Evolutionary conservation across 2,329 filamentous ascomycete species (phyloP).

Genomic region (Apiospora rasikravindrae): DNA sequence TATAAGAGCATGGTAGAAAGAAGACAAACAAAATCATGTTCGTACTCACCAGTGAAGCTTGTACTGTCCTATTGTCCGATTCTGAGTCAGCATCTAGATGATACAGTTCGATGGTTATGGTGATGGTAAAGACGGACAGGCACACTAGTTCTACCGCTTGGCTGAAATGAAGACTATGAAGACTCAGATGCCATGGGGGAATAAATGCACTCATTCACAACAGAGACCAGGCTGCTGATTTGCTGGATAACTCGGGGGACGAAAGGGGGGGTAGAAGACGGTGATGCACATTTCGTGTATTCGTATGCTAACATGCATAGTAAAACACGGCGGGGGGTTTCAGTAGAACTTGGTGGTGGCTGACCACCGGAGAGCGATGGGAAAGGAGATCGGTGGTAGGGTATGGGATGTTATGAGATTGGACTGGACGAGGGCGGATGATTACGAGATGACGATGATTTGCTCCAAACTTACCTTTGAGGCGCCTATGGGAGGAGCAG

Average conservation of each 20-base stretch:
- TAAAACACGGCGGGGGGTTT: conserved; percentile 6
- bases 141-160: neutral
- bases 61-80: conserved; percentile 34
- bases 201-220: conserved; percentile 4
- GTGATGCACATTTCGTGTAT: conserved; percentile 12
- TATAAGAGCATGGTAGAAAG: neutral
- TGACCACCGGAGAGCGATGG: conserved; percentile 8
- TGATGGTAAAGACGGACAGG: neutral
- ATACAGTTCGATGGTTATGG: conserved; percentile 10
- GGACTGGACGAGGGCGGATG: neutral
- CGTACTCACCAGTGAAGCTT: conserved; percentile 36
- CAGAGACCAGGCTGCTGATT: neutral
- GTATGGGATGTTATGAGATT: conserved; percentile 13
- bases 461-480: conserved; percentile 22
- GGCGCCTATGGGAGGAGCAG: conserved; percentile 10
- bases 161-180: neutral
- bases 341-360: neutral
- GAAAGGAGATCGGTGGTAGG: conserved; percentile 5
- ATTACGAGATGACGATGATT: conserved; percentile 23
- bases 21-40: neutral
- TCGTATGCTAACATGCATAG: conserved; percentile 5
- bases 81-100: conserved; percentile 39
- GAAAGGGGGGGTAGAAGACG: neutral
- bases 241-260: conserved; percentile 1
- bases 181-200: neutral